These are phyloP conservation scores for Xylaria grammica DNA, from an alignment of 495 filamentous ascomycete species.

Conservation along the genomic window DNA sequence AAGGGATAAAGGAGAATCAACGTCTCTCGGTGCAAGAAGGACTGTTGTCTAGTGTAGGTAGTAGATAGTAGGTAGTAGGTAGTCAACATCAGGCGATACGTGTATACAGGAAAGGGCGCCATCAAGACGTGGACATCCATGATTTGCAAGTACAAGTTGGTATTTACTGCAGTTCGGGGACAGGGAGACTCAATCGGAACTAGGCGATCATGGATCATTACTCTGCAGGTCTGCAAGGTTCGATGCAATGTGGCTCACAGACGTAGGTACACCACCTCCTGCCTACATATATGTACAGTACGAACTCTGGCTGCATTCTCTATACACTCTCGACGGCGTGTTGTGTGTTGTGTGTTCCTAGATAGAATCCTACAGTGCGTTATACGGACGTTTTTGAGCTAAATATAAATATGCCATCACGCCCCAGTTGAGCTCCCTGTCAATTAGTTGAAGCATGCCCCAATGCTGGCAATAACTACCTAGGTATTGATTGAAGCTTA, in stretches of 20 bases:
- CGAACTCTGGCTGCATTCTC: neutral
- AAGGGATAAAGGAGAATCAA: neutral
- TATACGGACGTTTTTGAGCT: slow-evolving; percentile 2
- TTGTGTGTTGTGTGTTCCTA: too few relatives aligned
- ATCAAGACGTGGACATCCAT: slow-evolving; percentile 1
- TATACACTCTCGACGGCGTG: too few relatives aligned
- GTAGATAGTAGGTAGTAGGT: neutral
- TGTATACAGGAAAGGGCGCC: slow-evolving; percentile 9
- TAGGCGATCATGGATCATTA: slow-evolving; percentile 8
- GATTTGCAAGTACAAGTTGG: slow-evolving; percentile 9
- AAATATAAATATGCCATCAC: slow-evolving; percentile 3
- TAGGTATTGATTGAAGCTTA: too few relatives aligned
- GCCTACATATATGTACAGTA: too few relatives aligned
- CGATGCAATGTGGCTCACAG: neutral
- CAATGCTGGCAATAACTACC: too few relatives aligned
- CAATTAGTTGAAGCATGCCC: too few relatives aligned
- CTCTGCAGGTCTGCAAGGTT: too few relatives aligned
- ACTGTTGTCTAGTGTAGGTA: neutral
- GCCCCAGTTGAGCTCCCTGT: too few relatives aligned
- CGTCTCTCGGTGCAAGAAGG: neutral
- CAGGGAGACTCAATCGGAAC: slow-evolving; percentile 14
- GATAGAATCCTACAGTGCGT: too few relatives aligned
- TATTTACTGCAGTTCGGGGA: neutral
- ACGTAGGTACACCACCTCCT: too few relatives aligned
- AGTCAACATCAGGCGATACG: neutral